Evolutionary conservation across 179 eudicot species (phyloP).

Genomic region (Spergularia azorica): DNA sequence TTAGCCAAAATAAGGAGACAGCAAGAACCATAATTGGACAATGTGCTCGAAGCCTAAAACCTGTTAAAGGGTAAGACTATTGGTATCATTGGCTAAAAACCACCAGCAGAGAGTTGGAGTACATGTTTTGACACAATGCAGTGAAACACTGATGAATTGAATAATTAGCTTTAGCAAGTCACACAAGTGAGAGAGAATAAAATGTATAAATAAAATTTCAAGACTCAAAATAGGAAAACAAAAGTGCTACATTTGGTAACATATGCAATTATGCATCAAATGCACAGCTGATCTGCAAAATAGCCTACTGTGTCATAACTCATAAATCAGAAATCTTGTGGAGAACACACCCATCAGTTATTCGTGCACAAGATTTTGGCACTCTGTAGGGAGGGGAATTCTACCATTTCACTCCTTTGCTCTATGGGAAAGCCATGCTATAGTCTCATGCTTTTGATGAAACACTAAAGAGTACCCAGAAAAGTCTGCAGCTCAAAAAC

Average conservation of each 20-base stretch:
- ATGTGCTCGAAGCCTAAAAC: constrained; percentile 8
- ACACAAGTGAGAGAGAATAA: background rate
- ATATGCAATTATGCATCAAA: constrained; percentile 15
- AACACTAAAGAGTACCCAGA: background rate
- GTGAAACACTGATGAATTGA: constrained; percentile 18
- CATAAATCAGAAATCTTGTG: constrained; percentile 11
- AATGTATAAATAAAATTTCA: constrained; percentile 16
- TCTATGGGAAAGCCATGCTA: background rate
- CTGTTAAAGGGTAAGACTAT: background rate
- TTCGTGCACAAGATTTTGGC: background rate
- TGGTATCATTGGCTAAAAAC: constrained; percentile 16
- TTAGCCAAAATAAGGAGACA: background rate
- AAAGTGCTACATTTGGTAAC: constrained; percentile 26
- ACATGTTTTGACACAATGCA: background rate
- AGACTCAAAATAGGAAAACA: constrained; percentile 19
- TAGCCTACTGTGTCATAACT: constrained; percentile 9
- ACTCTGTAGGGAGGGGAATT: constrained; percentile 5
- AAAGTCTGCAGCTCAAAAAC: constrained; percentile 12
- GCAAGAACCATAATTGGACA: background rate
- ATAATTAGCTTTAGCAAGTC: constrained; percentile 16
- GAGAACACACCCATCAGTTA: background rate
- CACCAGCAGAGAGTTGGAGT: background rate
- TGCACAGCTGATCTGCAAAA: constrained; percentile 26
- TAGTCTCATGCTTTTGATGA: constrained; percentile 5
- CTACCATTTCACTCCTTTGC: constrained; percentile 12